Evolutionary conservation across 2,329 filamentous ascomycete species (phyloP), one percentile per base, ranked within the genome.

Genomic region (Verticillium dahliae): DNA sequence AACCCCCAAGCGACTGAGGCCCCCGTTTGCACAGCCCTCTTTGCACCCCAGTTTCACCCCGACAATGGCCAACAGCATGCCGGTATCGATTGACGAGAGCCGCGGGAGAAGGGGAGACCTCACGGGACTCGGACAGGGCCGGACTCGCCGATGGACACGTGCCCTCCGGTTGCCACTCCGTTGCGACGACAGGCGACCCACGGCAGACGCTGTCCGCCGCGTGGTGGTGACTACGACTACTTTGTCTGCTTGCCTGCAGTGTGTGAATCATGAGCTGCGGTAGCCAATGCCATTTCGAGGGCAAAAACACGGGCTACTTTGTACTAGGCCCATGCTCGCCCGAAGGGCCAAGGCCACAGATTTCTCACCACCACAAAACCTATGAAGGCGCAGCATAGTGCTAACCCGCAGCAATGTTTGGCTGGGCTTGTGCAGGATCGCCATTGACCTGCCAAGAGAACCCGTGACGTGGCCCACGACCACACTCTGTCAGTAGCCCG

Each of bases 381-480:
- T 13, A 7, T 13, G 39, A 4, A 9, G n/a, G 39, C 31, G 45
- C 45, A 18, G 18, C 45, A 31, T 31, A 52, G 15, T 13, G 18
- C n/a, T 13, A 37, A 22, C 22, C 22, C 45, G 45, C 22, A 52
- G 45, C 45, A 10, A 37, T 18, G 45, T 18, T 18, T 52, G 22
- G 45, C 22, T 18, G 22, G n/a, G 45, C 45, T 52, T 34, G 55
- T 57, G 55, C 55, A 57, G n/a, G 45, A 18, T 18, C 45, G 45
- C 45, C 45, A n/a, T 52, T n/a, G 39, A 41, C 14, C 27, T 50
- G 57, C 57, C 57, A 58, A 58, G 57, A 58, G 27, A 13, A 22
- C 33, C 56, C 38, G 57, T 58, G 57, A 58, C 57, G 57, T 58
- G 57, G 57, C 57, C 57, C 50, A 50, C 57, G 38, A 58, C 14